Evolutionary conservation across 2,329 filamentous ascomycete species (phyloP).

Genomic region (Fusarium protoensiforme): DNA sequence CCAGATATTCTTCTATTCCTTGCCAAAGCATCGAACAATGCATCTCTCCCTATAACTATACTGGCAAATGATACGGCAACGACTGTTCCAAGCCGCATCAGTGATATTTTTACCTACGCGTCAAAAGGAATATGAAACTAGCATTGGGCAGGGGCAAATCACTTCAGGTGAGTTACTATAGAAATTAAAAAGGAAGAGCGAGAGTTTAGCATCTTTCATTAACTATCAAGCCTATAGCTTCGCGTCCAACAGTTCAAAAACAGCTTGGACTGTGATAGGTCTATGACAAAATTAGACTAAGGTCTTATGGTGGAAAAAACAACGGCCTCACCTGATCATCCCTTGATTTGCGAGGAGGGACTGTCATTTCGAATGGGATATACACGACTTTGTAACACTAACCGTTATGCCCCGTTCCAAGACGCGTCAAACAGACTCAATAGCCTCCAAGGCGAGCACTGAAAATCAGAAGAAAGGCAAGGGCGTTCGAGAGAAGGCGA

Average conservation of each 20-base stretch:
- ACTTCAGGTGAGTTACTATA: neutral
- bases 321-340: neutral
- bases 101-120: neutral
- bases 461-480: neutral
- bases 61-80: neutral
- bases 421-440: neutral
- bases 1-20: neutral
- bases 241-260: neutral
- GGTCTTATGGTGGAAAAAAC: neutral
- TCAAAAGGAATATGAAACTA: neutral
- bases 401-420: neutral
- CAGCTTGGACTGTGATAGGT: neutral
- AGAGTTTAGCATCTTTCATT: neutral
- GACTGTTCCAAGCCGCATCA: neutral
- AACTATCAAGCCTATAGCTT: neutral
- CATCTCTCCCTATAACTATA: neutral
- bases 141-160: neutral
- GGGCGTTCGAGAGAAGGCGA: neutral
- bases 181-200: neutral
- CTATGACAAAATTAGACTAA: neutral
- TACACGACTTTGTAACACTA: neutral
- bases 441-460: neutral
- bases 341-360: neutral
- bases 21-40: neutral
- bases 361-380: neutral